Conservation (phyloP, 192 early-diverging fungal genomes). For the Linnemannia schmuckeri region DNA sequence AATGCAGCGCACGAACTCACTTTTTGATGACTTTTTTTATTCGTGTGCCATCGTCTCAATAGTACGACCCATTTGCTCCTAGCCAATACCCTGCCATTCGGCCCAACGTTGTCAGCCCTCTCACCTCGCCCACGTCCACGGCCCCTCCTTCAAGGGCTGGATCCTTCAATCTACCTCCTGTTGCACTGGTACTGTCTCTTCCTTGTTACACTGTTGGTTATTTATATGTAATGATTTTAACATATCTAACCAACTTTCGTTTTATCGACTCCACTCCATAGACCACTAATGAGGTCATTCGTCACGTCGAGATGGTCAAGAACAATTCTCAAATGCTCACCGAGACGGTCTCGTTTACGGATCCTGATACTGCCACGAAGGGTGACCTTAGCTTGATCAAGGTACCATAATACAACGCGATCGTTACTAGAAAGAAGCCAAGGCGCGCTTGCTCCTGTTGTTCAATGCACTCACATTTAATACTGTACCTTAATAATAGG, state of each 20-base stretch:
- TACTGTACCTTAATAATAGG: background rate
- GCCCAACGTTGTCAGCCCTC: background rate
- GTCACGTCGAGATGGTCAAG: conserved; percentile 65
- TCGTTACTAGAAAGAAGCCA: too few relatives aligned
- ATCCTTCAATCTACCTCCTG: background rate
- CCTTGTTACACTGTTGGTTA: too few relatives aligned
- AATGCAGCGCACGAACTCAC: background rate
- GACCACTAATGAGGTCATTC: conserved; percentile 52
- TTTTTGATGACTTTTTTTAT: background rate
- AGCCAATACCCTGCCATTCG: background rate
- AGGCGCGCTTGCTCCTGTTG: too few relatives aligned
- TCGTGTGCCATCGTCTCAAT: background rate
- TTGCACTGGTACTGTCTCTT: background rate
- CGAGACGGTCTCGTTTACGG: conserved; percentile 65
- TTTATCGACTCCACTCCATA: background rate
- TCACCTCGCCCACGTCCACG: background rate
- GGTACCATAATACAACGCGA: conserved; percentile 23
- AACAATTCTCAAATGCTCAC: conserved; percentile 63
- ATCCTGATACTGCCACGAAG: conserved; percentile 63
- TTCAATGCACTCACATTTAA: too few relatives aligned
- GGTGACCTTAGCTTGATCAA: conserved; percentile 64
- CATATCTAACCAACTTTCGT: background rate
- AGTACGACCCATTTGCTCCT: background rate
- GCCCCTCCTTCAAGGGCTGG: background rate
- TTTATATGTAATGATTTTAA: background rate